Conservation (phyloP, 305 asterid species). For the Solanum hybrid region DNA sequence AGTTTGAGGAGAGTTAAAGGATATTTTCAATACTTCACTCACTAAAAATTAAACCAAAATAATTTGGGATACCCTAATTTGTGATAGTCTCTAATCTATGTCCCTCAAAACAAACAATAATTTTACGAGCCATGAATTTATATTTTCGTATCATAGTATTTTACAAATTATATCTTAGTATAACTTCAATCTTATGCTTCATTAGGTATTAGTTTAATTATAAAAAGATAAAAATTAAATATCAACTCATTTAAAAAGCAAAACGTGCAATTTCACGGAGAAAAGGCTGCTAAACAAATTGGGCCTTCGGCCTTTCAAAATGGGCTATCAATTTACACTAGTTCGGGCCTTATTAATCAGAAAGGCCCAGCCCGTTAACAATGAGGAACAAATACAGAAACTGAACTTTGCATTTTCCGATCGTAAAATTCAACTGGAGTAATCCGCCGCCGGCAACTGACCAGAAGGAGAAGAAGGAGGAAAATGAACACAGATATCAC, state of each 20-base stretch:
- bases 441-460: not conserved
- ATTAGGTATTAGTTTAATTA: no score
- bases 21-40: not conserved
- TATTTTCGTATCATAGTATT: not conserved
- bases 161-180: not conserved
- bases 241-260: not conserved
- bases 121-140: not conserved
- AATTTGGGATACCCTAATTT: not conserved
- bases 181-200: not conserved
- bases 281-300: not conserved
- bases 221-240: no score
- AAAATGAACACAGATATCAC: slow-evolving; percentile 29
- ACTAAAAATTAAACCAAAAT: no score
- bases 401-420: not conserved
- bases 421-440: not conserved
- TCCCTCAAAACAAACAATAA: not conserved
- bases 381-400: not conserved
- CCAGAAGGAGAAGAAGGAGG: not conserved
- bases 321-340: not conserved
- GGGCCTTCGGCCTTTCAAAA: not conserved
- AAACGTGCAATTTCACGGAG: not conserved
- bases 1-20: fast-evolving
- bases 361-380: not conserved
- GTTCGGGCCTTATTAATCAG: not conserved
- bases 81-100: no score